phyloP scores from a whole-genome alignment of 2,329 filamentous ascomycete genomes.

The Falciphora oryzae region DNA sequence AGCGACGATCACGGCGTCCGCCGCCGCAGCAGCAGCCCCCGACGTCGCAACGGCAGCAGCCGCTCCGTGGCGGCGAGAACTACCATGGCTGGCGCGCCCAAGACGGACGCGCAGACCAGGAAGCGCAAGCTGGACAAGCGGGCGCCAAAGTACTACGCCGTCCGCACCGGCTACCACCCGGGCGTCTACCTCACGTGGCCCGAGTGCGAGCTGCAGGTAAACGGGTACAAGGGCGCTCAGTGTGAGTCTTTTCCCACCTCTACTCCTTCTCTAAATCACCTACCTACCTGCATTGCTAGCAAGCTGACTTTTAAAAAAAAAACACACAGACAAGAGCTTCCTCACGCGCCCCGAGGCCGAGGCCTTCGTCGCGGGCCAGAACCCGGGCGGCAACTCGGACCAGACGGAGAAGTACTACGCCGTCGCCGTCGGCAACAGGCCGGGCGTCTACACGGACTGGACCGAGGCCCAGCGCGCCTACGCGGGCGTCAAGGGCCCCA shows the following conservation, averaged over 20 bases:
- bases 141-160: constrained; percentile 56
- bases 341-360: constrained; percentile 67
- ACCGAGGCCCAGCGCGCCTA: constrained; percentile 66
- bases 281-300: no score
- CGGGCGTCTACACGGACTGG: constrained; percentile 62
- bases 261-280: constrained; percentile 11
- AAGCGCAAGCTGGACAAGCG: constrained; percentile 43
- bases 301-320: no score
- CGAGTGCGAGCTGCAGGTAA: constrained; percentile 56
- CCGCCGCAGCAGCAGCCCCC: no score
- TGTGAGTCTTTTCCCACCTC: constrained; percentile 47
- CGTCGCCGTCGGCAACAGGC: constrained; percentile 51
- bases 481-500: constrained; percentile 62
- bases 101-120: constrained; percentile 22
- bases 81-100: background rate
- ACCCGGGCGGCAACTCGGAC: constrained; percentile 32
- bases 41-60: no score
- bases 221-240: constrained; percentile 56
- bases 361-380: constrained; percentile 63
- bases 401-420: constrained; percentile 50
- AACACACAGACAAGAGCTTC: constrained; percentile 70
- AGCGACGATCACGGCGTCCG: no score
- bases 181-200: constrained; percentile 58
- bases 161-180: constrained; percentile 48
- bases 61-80: no score